Evolutionary conservation across 1,284 basidiomycete genomes (phyloP).

Genomic region (Uromyces viciae-fabae): DNA sequence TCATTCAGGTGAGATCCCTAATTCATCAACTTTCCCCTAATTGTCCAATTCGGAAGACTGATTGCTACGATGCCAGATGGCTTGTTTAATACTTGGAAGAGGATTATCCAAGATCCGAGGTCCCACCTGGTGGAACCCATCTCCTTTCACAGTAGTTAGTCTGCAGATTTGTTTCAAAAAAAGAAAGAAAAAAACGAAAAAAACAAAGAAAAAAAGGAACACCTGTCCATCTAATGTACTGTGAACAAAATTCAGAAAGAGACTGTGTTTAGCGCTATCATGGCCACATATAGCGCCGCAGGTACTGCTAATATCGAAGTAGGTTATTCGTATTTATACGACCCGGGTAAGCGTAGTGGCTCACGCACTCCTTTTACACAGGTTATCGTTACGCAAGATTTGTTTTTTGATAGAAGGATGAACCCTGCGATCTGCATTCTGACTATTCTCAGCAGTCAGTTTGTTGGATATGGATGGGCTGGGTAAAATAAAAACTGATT

Average conservation of each 20-base stretch:
- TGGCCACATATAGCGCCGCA: constrained; percentile 22
- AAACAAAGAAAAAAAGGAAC: constrained; percentile 1
- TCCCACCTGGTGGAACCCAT: constrained; percentile 39
- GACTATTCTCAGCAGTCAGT: constrained; percentile 28
- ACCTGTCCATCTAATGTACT: too few relatives aligned
- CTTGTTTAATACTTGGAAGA: constrained; percentile 25
- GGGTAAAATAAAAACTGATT: too few relatives aligned
- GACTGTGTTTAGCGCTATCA: constrained; percentile 37
- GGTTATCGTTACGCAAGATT: constrained; percentile 29
- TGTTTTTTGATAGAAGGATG: constrained; percentile 31
- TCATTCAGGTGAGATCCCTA: constrained; percentile 22
- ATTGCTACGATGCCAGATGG: constrained; percentile 7
- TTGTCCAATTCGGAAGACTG: background rate
- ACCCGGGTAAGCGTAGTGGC: background rate
- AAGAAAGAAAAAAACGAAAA: constrained; percentile 24
- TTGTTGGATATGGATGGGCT: constrained; percentile 42
- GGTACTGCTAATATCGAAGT: constrained; percentile 30
- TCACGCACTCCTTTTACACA: background rate
- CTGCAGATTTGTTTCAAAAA: constrained; percentile 7
- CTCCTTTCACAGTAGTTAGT: constrained; percentile 29
- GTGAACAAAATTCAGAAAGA: too few relatives aligned
- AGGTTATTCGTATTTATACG: background rate
- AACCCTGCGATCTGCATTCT: background rate
- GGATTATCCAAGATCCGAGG: constrained; percentile 27
- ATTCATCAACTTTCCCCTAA: too few relatives aligned